A percentile compares a stretch with the other conserved stretches of the same genome.
Evolutionary conservation across 371 early-diverging fungal species (phyloP).

Genomic region (Sporodiniella umbellata): DNA sequence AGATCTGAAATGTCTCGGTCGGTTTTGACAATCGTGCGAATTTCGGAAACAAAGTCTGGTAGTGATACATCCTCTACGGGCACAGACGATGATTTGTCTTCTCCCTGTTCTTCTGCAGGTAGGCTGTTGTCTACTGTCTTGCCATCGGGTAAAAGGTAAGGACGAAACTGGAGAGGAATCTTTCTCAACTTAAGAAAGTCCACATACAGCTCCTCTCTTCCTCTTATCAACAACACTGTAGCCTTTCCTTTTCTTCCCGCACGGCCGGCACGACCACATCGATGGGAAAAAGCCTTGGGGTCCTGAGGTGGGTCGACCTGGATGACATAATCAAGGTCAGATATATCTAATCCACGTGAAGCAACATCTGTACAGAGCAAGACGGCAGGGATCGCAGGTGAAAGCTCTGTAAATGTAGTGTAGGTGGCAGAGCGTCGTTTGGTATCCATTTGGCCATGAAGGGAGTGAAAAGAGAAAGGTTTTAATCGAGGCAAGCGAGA

Average conservation of each 20-base stretch:
- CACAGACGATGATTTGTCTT: conserved; percentile 37
- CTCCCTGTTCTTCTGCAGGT: conserved; percentile 14
- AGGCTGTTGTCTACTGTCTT: conserved; percentile 16
- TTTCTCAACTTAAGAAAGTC: conserved; percentile 85
- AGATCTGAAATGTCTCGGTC: conserved; percentile 77
- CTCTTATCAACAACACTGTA: conserved; percentile 73
- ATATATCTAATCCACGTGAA: conserved; percentile 97
- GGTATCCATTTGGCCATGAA: conserved; percentile 94
- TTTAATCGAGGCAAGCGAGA: conserved; percentile 39
- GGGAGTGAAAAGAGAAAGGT: conserved; percentile 64
- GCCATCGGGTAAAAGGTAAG: conserved; percentile 39
- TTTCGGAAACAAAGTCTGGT: conserved; percentile 40
- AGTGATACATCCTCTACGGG: conserved; percentile 47
- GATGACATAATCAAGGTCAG: conserved; percentile 94
- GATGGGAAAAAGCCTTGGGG: conserved; percentile 94
- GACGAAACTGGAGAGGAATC: conserved; percentile 65
- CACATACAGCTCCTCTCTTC: conserved; percentile 88
- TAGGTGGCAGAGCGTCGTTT: conserved; percentile 75
- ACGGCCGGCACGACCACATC: conserved; percentile 98
- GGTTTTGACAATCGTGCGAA: conserved; percentile 52
- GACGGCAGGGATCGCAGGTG: conserved; percentile 64
- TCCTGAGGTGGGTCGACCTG: conserved; percentile 97
- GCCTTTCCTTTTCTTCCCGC: conserved; percentile 89
- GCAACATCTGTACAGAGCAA: conserved; percentile 98
- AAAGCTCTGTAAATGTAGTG: conserved; percentile 56